Evolutionary conservation across 1,284 basidiomycete species (phyloP), one percentile per base, ranked within the genome.

Genomic region (Irpex rosettiformis): DNA sequence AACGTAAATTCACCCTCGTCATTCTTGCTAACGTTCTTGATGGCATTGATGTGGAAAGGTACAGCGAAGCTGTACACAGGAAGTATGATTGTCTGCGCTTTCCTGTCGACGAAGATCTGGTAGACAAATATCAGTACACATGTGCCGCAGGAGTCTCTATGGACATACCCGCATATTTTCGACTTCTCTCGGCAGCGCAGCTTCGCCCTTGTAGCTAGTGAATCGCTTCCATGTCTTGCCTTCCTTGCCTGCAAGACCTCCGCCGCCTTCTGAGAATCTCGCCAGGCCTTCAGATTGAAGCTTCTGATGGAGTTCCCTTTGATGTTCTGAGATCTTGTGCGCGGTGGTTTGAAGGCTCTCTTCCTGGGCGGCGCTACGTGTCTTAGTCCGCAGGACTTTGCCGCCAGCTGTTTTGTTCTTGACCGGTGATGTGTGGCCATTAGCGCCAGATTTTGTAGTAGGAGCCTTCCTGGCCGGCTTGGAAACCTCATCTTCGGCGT

Each of bases 41-140:
- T 93, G 1, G 95, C 96, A 69, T 97, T 97, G 75, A 99, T 96
- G 71, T 99, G 97, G 79, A 98, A 98, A 0, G 97, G 96, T 0
- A 98, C 95, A 0, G 94, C 93, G 66, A 91, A 98, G 3, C 96
- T 96, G 68, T 98, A 88, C 65, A 99, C 88, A 10, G 97, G 97
- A 1, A 99, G 74, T 51, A 99, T 83, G 57, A 99, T 88, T 0
- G 95, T 93, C 64, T 93, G 88, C 13, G 92, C 86, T 68, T 94
- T 93, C 65, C 91, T 87, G 70, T 99, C 97, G 29, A 99, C 89
- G 64, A 85, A 84, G 64, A 99, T 93, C 91, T 98, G 70, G 7
- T 21, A 29, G 2, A 59, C 13, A 27, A 54, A 24, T 21, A 49
- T 65, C 22, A 37, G 37, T 11, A n/a, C 51, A 47, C 4, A 43